These are phyloP conservation scores for Fusarium miscanthi DNA, from an alignment of 2,329 filamentous ascomycete species.

Conservation along the genomic window DNA sequence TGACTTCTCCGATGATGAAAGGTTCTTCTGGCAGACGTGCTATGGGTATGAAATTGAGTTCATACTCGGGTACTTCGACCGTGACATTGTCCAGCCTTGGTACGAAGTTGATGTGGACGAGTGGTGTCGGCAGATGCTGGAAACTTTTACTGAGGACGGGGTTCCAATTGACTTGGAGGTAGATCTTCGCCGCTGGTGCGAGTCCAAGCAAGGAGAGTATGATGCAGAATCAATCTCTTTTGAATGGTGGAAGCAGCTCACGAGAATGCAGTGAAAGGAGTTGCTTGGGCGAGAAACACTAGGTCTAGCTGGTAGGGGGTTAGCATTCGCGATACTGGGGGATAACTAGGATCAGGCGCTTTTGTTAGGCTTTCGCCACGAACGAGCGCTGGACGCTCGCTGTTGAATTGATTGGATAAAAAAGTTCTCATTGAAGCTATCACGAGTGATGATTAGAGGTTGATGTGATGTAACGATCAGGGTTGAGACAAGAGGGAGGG, in stretches of 20 bases:
- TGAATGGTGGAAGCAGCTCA: background rate
- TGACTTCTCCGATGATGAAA: background rate
- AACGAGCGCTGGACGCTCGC: background rate
- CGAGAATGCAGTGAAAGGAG: background rate
- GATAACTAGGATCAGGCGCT: too few relatives aligned
- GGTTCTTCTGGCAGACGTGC: background rate
- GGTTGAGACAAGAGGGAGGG: background rate
- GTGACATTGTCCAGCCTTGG: background rate
- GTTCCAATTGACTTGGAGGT: background rate
- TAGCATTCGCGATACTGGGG: background rate
- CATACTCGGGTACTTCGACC: background rate
- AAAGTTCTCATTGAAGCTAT: background rate
- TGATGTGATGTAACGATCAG: background rate
- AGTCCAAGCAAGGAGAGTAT: background rate
- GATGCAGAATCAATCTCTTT: background rate
- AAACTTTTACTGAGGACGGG: background rate
- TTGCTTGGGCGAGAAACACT: background rate
- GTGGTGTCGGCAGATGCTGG: background rate
- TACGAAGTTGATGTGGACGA: background rate
- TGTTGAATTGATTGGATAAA: background rate
- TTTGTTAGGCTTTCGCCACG: background rate
- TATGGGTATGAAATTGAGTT: background rate
- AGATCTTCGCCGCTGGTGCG: background rate
- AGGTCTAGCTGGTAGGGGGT: background rate
- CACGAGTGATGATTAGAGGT: background rate